Conservation (phyloP, 495 filamentous ascomycete species). For the Penicillium antarcticum region DNA sequence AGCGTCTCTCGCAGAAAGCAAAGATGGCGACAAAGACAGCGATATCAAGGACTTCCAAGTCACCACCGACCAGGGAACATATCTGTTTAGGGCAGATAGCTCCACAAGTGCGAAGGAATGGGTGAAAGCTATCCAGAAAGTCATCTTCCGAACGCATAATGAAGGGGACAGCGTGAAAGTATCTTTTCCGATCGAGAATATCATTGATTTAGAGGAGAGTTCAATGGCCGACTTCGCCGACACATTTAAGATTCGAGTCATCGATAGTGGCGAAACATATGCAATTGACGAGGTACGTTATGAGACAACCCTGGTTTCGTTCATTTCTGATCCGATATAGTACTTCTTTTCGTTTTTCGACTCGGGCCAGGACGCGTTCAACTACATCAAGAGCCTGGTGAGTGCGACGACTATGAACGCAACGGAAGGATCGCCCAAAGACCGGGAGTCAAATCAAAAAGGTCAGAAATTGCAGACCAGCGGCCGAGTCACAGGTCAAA, state of each 20-base stretch:
- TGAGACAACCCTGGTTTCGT: neutral
- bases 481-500: conserved; percentile 21
- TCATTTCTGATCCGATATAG: conserved; percentile 36
- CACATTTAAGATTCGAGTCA: conserved; percentile 87
- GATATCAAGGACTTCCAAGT: conserved; percentile 75
- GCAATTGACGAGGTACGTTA: conserved; percentile 84
- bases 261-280: conserved; percentile 89
- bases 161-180: conserved; percentile 98
- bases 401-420: conserved; percentile 57
- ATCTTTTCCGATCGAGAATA: conserved; percentile 79
- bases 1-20: conserved; percentile 60
- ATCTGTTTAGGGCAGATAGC: conserved; percentile 89
- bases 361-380: conserved; percentile 79
- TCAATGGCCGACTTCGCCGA: conserved; percentile 90
- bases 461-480: conserved; percentile 29
- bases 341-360: conserved; percentile 97
- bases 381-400: conserved; percentile 70
- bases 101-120: conserved; percentile 88
- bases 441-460: conserved; percentile 12
- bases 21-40: conserved; percentile 60
- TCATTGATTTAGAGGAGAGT: conserved; percentile 90
- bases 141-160: conserved; percentile 94
- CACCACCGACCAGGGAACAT: conserved; percentile 76
- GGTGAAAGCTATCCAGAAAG: conserved; percentile 90
- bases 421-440: conserved; percentile 4